These are phyloP conservation scores for Escovopsis sp. DNA, from an alignment of 2,329 filamentous ascomycete genomes.

Conservation along the genomic window DNA sequence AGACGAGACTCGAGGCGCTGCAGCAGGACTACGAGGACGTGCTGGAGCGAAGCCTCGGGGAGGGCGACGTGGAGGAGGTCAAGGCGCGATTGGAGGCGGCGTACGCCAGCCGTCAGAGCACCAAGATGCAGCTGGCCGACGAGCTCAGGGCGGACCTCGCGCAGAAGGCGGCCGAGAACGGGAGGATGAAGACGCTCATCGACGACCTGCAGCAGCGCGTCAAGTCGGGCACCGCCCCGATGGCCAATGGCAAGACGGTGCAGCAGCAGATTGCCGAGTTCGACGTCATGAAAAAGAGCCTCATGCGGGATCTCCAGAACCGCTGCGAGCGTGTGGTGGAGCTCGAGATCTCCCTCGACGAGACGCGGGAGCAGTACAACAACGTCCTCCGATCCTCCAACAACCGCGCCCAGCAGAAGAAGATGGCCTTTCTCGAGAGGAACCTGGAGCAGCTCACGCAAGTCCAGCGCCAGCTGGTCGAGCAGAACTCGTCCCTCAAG, in stretches of 20 bases:
- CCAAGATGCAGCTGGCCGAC: conserved; percentile 56
- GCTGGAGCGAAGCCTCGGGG: conserved; percentile 61
- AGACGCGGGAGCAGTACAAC: conserved; percentile 98
- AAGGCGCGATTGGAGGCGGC: conserved; percentile 65
- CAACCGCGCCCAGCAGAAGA: conserved; percentile 98
- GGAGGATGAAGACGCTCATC: conserved; percentile 63
- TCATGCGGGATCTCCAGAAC: conserved; percentile 98
- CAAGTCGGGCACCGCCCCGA: conserved; percentile 46
- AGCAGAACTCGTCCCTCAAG: conserved; percentile 94
- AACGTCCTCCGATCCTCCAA: conserved; percentile 93
- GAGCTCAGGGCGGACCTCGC: conserved; percentile 62
- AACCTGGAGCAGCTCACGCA: conserved; percentile 96
- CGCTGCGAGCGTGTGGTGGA: conserved; percentile 96
- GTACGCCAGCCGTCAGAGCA: conserved; percentile 59
- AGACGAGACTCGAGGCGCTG: conserved; percentile 56
- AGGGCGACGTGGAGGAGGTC: conserved; percentile 69
- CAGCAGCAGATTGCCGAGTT: conserved; percentile 98
- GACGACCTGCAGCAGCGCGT: conserved; percentile 63
- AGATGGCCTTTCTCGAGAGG: conserved; percentile 98
- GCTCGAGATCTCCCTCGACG: conserved; percentile 91
- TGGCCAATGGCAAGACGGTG: conserved; percentile 73
- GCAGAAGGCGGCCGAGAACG: conserved; percentile 68
- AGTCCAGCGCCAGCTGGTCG: conserved; percentile 91
- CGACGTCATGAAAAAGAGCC: conserved; percentile 98
- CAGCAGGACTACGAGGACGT: conserved; percentile 76